phyloP scores from a whole-genome alignment of 208 protist genomes.

The Acanthamoeba royreba region DNA sequence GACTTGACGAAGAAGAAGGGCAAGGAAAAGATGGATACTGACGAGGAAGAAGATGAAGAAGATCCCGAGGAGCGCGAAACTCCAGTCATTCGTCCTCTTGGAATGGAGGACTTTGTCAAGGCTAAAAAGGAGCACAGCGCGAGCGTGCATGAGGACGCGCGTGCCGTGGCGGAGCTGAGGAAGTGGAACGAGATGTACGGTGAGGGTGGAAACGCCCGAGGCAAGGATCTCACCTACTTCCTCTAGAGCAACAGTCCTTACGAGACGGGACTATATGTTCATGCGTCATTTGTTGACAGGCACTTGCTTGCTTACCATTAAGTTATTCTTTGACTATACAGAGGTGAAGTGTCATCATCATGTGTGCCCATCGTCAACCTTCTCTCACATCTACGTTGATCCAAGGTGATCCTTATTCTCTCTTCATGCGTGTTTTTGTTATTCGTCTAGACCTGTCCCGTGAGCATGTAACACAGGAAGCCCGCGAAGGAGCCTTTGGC shows the following conservation, averaged over 20 bases:
- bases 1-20: neutral
- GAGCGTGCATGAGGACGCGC: conserved; percentile 59
- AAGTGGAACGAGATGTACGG: conserved; percentile 79
- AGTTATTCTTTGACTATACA: too few relatives aligned
- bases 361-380: too few relatives aligned
- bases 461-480: too few relatives aligned
- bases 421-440: too few relatives aligned
- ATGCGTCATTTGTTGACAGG: too few relatives aligned
- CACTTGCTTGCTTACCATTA: too few relatives aligned
- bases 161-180: conserved; percentile 57
- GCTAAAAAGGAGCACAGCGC: conserved; percentile 67
- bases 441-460: too few relatives aligned
- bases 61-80: neutral
- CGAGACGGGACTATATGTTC: too few relatives aligned
- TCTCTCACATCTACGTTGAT: too few relatives aligned
- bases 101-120: conserved; percentile 63
- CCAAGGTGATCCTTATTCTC: too few relatives aligned
- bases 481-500: too few relatives aligned
- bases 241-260: neutral
- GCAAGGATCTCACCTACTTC: conserved; percentile 46
- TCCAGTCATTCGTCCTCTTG: conserved; percentile 33
- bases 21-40: neutral
- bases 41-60: neutral
- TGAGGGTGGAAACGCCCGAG: conserved; percentile 53
- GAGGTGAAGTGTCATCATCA: too few relatives aligned